Evolutionary conservation across 805 yeast species (phyloP).

Genomic region (Hanseniaspora meyeri): DNA sequence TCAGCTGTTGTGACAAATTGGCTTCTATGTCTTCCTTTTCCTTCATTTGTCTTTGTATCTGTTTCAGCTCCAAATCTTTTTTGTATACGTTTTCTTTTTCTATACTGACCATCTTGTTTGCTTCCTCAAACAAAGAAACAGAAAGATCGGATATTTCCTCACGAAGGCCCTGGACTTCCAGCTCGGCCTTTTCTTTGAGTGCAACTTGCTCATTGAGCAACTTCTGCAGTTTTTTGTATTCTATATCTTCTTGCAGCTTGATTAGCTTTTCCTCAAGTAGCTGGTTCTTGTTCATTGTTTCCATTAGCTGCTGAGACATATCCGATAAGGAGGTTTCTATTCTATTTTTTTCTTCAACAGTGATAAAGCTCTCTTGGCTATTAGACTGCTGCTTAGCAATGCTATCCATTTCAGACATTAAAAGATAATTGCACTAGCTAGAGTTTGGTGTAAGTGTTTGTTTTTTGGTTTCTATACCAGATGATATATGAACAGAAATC

Average conservation of each 20-base stretch:
- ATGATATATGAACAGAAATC: too few relatives aligned
- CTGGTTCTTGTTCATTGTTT: slow-evolving; percentile 12
- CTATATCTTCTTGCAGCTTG: not conserved
- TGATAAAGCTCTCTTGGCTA: slow-evolving; percentile 1
- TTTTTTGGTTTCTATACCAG: not conserved
- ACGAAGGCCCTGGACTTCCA: slow-evolving; percentile 47
- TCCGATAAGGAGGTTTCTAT: slow-evolving; percentile 6
- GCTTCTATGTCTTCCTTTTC: slow-evolving; percentile 62
- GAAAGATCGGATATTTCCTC: slow-evolving; percentile 71
- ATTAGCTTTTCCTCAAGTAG: not conserved
- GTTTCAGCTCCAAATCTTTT: slow-evolving; percentile 45
- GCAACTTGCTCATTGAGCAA: not conserved
- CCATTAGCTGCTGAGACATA: slow-evolving; percentile 11
- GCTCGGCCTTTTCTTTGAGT: slow-evolving; percentile 35
- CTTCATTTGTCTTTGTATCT: slow-evolving; percentile 39
- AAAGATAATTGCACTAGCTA: not conserved
- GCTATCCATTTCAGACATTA: not conserved
- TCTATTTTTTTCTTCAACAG: slow-evolving; percentile 9
- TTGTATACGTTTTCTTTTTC: slow-evolving; percentile 59
- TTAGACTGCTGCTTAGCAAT: not conserved
- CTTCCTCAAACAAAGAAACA: slow-evolving; percentile 67
- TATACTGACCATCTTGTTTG: slow-evolving; percentile 70
- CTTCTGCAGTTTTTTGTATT: not conserved
- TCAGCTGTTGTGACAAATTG: slow-evolving; percentile 53
- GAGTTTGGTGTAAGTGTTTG: too few relatives aligned